phyloP scores from a whole-genome alignment of 371 early-diverging fungal species.

The Smittium culicis region DNA sequence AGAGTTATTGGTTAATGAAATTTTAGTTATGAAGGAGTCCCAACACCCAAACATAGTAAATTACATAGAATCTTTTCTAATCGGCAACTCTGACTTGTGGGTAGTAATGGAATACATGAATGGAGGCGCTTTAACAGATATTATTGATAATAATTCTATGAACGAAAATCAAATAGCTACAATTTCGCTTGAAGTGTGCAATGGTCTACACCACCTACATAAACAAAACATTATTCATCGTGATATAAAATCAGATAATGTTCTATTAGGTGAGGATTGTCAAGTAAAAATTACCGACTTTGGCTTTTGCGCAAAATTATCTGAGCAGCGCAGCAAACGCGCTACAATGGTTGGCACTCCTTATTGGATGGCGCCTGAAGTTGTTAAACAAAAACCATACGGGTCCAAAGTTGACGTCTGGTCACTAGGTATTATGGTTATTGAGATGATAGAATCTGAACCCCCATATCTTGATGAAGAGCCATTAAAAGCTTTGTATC shows the following conservation, averaged over 20 bases:
- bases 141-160: slow-evolving; percentile 85
- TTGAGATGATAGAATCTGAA: slow-evolving; percentile 95
- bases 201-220: slow-evolving; percentile 87
- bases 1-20: slow-evolving; percentile 90
- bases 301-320: slow-evolving; percentile 89
- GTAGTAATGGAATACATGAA: slow-evolving; percentile 99
- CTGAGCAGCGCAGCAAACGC: slow-evolving; percentile 69
- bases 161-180: slow-evolving; percentile 83
- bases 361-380: slow-evolving; percentile 89
- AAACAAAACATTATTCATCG: slow-evolving; percentile 83
- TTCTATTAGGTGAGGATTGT: slow-evolving; percentile 69
- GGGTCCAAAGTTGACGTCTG: slow-evolving; percentile 84
- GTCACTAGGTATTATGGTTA: slow-evolving; percentile 90
- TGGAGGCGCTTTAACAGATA: slow-evolving; percentile 91
- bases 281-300: slow-evolving; percentile 93
- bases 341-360: slow-evolving; percentile 96
- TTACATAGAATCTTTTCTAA: slow-evolving; percentile 77
- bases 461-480: slow-evolving; percentile 95
- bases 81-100: slow-evolving; percentile 76
- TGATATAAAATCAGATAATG: slow-evolving; percentile 95
- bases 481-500: slow-evolving; percentile 82
- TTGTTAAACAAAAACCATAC: slow-evolving; percentile 81
- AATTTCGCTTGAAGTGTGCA: slow-evolving; percentile 72
- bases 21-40: slow-evolving; percentile 86
- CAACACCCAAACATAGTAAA: slow-evolving; percentile 92